Conservation (phyloP, 495 filamentous ascomycete genomes). For the Aspergillus ellipticus region DNA sequence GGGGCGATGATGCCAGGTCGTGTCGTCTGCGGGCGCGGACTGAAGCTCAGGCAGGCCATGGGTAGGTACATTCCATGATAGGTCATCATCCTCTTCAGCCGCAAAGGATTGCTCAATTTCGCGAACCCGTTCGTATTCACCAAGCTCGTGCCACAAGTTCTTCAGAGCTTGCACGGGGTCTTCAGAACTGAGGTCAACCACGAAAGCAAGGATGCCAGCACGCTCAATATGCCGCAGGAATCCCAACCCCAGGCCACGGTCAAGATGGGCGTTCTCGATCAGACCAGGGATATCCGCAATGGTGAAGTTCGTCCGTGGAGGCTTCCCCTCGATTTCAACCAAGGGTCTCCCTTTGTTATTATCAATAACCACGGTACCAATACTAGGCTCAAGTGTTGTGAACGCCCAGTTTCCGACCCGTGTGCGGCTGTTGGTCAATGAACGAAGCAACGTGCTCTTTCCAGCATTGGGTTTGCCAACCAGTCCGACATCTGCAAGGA, state of each 20-base stretch:
- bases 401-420: conserved; percentile 95
- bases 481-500: conserved; percentile 90
- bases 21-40: conserved; percentile 3
- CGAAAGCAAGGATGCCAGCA: conserved; percentile 87
- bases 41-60: conserved; percentile 25
- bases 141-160: conserved; percentile 83
- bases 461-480: conserved; percentile 96
- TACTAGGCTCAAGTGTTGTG: conserved; percentile 88
- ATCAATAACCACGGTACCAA: conserved; percentile 91
- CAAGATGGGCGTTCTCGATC: conserved; percentile 84
- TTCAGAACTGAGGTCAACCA: conserved; percentile 77
- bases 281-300: conserved; percentile 95
- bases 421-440: conserved; percentile 78
- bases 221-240: conserved; percentile 95
- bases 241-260: conserved; percentile 84
- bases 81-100: conserved; percentile 48
- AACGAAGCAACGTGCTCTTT: conserved; percentile 87
- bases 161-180: conserved; percentile 76
- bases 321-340: conserved; percentile 35
- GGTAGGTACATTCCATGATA: conserved; percentile 18
- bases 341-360: conserved; percentile 67
- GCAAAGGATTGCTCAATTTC: conserved; percentile 48
- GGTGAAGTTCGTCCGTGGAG: conserved; percentile 69
- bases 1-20: background rate
- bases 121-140: conserved; percentile 75